These are phyloP conservation scores for Colletotrichum shisoi DNA, from an alignment of 2,329 filamentous ascomycete species.

Conservation along the genomic window DNA sequence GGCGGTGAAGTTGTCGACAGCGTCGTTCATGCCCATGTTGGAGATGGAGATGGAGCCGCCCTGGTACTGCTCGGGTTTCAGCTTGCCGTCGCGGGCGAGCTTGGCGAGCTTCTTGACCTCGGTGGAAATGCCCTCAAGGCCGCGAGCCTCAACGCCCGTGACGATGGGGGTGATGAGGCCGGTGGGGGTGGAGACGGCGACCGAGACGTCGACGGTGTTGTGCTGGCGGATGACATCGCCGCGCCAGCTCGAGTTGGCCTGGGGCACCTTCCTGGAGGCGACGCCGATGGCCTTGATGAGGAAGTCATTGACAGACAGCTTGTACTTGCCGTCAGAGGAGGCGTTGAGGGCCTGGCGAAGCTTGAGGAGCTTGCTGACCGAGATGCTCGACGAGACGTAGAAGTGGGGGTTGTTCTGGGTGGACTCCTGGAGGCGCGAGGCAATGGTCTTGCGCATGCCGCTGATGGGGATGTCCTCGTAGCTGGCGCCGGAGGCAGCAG, in stretches of 20 bases:
- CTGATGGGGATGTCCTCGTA: slow-evolving; percentile 86
- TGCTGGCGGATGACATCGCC: slow-evolving; percentile 90
- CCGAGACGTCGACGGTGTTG: slow-evolving; percentile 91
- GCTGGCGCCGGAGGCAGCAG: slow-evolving; percentile 65
- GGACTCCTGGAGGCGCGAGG: slow-evolving; percentile 83
- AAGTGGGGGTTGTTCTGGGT: slow-evolving; percentile 96
- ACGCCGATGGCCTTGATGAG: slow-evolving; percentile 93
- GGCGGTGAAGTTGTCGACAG: slow-evolving; percentile 95
- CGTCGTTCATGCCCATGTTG: slow-evolving; percentile 99
- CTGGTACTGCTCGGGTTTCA: slow-evolving; percentile 99
- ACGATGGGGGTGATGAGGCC: slow-evolving; percentile 98
- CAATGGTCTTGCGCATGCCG: slow-evolving; percentile 98
- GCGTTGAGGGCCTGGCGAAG: slow-evolving; percentile 93
- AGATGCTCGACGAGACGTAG: slow-evolving; percentile 91
- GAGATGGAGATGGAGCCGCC: slow-evolving; percentile 98
- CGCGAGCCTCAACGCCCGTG: slow-evolving; percentile 83
- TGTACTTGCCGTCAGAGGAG: slow-evolving; percentile 90
- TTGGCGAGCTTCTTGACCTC: slow-evolving; percentile 97
- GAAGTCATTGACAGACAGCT: slow-evolving; percentile 99
- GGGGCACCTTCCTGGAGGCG: slow-evolving; percentile 90
- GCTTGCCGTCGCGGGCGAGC: slow-evolving; percentile 94
- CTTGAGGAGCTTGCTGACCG: slow-evolving; percentile 94
- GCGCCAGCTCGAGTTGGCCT: slow-evolving; percentile 95
- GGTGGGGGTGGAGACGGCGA: slow-evolving; percentile 90
- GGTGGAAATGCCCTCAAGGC: slow-evolving; percentile 85